These are phyloP conservation scores for Jackrogersella minutella DNA, from an alignment of 495 filamentous ascomycete genomes.

Conservation along the genomic window DNA sequence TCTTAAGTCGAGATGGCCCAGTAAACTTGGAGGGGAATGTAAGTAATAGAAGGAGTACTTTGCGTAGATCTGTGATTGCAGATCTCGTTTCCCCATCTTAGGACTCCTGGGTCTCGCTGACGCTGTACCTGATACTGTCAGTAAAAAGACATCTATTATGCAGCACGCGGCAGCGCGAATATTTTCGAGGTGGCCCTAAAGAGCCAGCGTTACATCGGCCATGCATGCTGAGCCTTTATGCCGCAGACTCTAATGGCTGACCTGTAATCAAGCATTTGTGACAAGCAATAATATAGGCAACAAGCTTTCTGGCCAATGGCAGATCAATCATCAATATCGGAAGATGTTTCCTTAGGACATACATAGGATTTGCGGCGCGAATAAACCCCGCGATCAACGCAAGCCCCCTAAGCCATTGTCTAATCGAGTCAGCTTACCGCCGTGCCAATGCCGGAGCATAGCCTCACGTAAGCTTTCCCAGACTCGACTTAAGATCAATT, in stretches of 20 bases:
- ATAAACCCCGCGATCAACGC: constrained; percentile 4
- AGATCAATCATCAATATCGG: background rate
- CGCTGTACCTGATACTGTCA: background rate
- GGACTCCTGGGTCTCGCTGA: background rate
- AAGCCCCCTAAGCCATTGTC: background rate
- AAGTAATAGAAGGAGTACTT: background rate
- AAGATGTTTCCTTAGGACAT: background rate
- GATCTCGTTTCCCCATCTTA: background rate
- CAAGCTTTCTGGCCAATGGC: background rate
- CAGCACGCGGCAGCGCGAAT: background rate
- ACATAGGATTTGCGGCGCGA: background rate
- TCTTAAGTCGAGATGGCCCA: background rate
- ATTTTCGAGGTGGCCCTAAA: background rate
- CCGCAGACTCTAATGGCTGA: background rate
- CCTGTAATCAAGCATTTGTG: background rate
- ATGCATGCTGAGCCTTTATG: constrained; percentile 7
- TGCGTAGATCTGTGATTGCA: background rate
- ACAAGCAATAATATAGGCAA: constrained; percentile 1
- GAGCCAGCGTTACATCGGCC: constrained; percentile 5
- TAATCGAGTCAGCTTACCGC: constrained; percentile 6
- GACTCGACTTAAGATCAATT: background rate
- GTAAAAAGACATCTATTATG: background rate
- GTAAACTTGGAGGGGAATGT: background rate
- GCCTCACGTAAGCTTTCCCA: background rate
- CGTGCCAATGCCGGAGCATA: background rate